These are phyloP conservation scores for Scopulariopsis brevicaulis DNA, from an alignment of 2,329 filamentous ascomycete genomes.

Conservation along the genomic window DNA sequence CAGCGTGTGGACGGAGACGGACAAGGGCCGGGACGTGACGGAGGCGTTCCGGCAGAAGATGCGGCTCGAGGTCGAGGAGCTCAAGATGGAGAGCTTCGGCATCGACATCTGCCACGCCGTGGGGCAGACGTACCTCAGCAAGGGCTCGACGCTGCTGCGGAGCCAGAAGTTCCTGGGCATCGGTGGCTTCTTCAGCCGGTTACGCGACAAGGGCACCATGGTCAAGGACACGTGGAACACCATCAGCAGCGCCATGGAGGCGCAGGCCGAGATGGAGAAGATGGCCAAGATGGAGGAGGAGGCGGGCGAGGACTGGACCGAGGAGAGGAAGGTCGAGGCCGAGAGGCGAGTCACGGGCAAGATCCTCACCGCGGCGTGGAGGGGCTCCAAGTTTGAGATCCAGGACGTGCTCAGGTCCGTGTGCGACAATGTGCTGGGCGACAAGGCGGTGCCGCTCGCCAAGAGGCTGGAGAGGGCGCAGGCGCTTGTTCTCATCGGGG, in stretches of 20 bases:
- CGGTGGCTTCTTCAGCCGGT: conserved; percentile 81
- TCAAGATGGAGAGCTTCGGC: conserved; percentile 99
- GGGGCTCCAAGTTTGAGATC: conserved; percentile 95
- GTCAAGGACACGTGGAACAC: conserved; percentile 99
- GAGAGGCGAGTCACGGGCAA: conserved; percentile 94
- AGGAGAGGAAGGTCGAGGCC: conserved; percentile 92
- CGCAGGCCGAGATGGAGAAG: conserved; percentile 97
- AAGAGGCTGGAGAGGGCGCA: conserved; percentile 90
- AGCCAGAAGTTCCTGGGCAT: conserved; percentile 96
- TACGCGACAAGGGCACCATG: conserved; percentile 93
- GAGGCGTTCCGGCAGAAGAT: conserved; percentile 89
- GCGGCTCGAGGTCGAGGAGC: conserved; percentile 85
- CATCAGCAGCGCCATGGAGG: conserved; percentile 90
- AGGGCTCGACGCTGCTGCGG: conserved; percentile 79
- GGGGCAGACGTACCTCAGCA: conserved; percentile 79
- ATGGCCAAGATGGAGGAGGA: conserved; percentile 95
- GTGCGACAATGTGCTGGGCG: conserved; percentile 76
- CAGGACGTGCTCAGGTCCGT: conserved; percentile 92
- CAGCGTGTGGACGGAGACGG: conserved; percentile 94
- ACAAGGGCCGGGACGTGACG: conserved; percentile 78
- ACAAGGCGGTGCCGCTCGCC: conserved; percentile 63
- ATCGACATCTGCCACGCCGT: conserved; percentile 94
- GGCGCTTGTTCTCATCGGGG: conserved; percentile 77
- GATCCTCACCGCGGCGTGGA: conserved; percentile 93
- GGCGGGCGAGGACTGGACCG: conserved; percentile 95